Percentiles rank a stretch among this genome's conserved stretches.
Evolutionary conservation across 148 eudicot genomes (phyloP).

Genomic region (Vaccinium corymbosum): DNA sequence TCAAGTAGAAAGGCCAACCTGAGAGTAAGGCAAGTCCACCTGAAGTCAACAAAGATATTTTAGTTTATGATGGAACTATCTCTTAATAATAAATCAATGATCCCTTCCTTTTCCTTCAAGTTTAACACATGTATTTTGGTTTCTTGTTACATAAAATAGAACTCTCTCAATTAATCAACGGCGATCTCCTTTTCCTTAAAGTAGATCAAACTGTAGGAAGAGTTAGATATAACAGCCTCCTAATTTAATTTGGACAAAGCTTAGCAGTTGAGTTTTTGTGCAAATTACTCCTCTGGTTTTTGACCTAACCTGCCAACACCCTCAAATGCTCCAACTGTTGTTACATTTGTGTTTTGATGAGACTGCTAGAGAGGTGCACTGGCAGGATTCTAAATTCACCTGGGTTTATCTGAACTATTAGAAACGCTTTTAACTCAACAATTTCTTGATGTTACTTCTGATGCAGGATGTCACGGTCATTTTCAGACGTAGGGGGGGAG

Average conservation of each 20-base stretch:
- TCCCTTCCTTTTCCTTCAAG: background rate
- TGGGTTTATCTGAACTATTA: conserved; percentile 1
- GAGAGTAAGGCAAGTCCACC: no score
- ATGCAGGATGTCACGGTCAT: conserved; percentile 93
- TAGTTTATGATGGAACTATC: background rate
- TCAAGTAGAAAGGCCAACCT: no score
- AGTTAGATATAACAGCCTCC: background rate
- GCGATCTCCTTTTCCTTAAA: background rate
- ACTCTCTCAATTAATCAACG: background rate
- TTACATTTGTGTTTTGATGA: background rate
- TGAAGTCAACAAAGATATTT: background rate
- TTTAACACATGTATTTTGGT: background rate
- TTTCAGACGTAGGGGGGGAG: conserved; percentile 97
- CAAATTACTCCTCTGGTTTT: background rate
- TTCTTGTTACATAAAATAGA: background rate
- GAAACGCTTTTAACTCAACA: background rate
- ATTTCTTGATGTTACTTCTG: conserved; percentile 22
- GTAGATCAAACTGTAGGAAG: background rate
- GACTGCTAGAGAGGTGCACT: background rate
- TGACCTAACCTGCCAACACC: background rate
- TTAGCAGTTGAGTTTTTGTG: background rate
- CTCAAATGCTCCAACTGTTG: background rate
- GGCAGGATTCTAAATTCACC: background rate
- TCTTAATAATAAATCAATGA: background rate
- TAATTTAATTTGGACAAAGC: background rate